Evolutionary conservation across 352 stramenopile species (phyloP), one percentile per base, ranked within the genome.

Genomic region (Pythium myriotylum): DNA sequence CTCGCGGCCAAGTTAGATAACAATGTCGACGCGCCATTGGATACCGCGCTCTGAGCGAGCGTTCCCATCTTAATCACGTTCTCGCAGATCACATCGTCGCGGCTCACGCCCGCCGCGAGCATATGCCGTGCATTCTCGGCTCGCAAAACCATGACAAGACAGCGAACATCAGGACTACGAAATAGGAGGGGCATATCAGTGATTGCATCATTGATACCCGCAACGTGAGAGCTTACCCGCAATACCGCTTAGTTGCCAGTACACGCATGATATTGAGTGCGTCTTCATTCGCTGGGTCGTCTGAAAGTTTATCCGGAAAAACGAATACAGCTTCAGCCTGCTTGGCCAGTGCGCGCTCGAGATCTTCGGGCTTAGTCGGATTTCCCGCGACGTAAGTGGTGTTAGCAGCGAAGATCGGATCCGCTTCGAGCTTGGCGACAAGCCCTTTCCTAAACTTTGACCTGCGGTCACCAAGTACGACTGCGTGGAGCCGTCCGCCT

Each of bases 21-120:
- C 77, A 96, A 87, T 3, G 89, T 96, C 5, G 84, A 92, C 13
- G 89, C 77, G 0, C 89, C 89, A 19, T 88, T 84, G 4, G 83
- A 86, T 12, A 91, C 62, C 13, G 78, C 61, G 35, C 81, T 94
- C 23, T 93, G 86, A 20, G 89, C 87, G n/a, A 96, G 50, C 16
- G 85, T 79, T 3, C 85, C 87, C 83, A 95, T 94, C 45, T 94
- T 94, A 56, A 96, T 90, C 24, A 91, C 79, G 56, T 96, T 91
- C 45, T 96, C 83, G 42, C 89, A 96, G 35, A 96, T 81, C 32
- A 96, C 76, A 27, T 93, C 81, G 57, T 96, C 81, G 3, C 79
- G 67, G 40, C 80, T 73, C n/a, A 94, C 77, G 13, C 84, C 85
- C 14, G 84, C 79, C 22, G 89, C 80, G 20, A 91, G 65, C 84